Percentiles rank a stretch among this genome's conserved stretches.
Evolutionary conservation across 768 basidiomycete species (phyloP).

Genomic region (Suillus plorans): DNA sequence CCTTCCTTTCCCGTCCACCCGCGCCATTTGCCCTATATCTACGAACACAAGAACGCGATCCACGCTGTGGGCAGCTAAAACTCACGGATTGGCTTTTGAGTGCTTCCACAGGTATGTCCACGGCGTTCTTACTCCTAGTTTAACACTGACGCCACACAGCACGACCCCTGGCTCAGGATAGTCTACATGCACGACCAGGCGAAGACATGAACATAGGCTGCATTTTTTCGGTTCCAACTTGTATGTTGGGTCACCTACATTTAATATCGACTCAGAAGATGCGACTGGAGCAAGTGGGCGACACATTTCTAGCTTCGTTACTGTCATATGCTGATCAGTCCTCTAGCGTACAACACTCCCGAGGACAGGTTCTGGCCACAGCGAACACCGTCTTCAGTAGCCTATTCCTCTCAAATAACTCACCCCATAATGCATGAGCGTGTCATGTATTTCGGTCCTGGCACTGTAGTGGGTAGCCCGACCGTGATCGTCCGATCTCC

Average conservation of each 20-base stretch:
- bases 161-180: background rate
- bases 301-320: background rate
- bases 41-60: constrained; percentile 62
- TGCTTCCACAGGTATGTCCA: too few species aligned
- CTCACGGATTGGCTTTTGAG: constrained; percentile 78
- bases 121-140: too few species aligned
- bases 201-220: background rate
- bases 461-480: background rate
- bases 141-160: background rate
- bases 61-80: constrained; percentile 70
- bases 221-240: background rate
- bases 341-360: background rate
- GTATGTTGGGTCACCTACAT: background rate
- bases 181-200: background rate
- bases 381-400: background rate
- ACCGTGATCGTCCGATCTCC: background rate
- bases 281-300: background rate
- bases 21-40: constrained; percentile 63
- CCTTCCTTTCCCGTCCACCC: constrained; percentile 42
- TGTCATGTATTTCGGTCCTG: background rate
- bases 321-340: background rate
- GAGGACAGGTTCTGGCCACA: background rate
- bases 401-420: background rate
- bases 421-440: background rate
- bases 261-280: background rate